These are phyloP conservation scores for Sideroxylon spinosum DNA, from an alignment of 179 eudicot species.

Conservation along the genomic window DNA sequence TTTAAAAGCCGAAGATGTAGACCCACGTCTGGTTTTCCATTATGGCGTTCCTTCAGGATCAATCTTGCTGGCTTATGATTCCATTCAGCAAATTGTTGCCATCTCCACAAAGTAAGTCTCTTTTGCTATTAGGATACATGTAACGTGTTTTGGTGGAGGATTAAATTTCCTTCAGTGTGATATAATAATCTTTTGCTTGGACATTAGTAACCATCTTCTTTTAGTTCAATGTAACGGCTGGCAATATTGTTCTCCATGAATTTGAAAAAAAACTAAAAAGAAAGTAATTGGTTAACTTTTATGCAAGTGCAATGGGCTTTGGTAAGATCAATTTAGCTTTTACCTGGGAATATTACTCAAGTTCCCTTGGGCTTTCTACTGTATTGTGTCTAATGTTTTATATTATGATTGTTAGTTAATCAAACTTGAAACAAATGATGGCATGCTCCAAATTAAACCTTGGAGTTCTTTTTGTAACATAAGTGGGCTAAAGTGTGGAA, in stretches of 20 bases:
- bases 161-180: background rate
- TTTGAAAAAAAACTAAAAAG: background rate
- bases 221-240: background rate
- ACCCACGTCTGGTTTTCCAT: conserved; percentile 68
- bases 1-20: conserved; percentile 61
- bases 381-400: too few species aligned
- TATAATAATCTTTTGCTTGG: background rate
- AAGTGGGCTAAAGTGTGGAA: background rate
- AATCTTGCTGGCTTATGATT: conserved; percentile 52
- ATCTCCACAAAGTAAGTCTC: conserved; percentile 66
- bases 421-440: background rate
- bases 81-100: conserved; percentile 80
- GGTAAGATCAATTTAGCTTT: background rate
- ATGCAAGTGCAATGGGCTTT: background rate
- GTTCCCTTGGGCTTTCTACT: background rate
- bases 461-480: background rate
- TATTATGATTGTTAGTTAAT: background rate
- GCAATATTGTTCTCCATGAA: background rate
- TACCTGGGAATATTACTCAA: background rate
- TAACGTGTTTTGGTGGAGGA: background rate
- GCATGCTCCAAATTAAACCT: background rate
- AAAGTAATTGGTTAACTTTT: background rate
- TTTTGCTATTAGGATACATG: background rate
- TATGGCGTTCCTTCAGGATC: conserved; percentile 79
- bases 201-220: background rate